Percentiles rank a stretch among this genome's conserved stretches.
Conservation (phyloP, 306 rosid genomes). For the Abrus precatorius region DNA sequence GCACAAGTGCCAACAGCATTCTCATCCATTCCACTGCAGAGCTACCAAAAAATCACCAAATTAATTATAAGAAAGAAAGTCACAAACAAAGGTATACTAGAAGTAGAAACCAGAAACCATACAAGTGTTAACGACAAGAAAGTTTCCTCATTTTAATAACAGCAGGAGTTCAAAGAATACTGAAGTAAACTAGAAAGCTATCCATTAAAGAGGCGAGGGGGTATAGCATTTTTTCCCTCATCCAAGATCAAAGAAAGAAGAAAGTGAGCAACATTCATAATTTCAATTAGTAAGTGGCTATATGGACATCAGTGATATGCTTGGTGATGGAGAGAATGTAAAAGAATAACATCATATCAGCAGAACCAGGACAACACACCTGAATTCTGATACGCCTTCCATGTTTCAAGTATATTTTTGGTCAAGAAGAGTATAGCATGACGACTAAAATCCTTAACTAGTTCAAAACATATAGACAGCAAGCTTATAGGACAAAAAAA, state of each 20-base stretch:
- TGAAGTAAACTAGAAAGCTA: conserved; percentile 22
- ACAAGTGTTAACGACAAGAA: conserved; percentile 12
- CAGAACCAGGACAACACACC: neutral
- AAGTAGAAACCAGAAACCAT: neutral
- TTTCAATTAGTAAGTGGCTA: conserved; percentile 6
- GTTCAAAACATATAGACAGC: conserved; percentile 16
- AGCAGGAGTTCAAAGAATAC: neutral
- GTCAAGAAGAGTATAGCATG: neutral
- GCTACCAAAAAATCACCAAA: conserved; percentile 61
- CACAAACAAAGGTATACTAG: neutral
- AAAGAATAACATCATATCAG: conserved; percentile 6
- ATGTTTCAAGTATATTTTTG: neutral
- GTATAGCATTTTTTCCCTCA: neutral
- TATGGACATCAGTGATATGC: neutral
- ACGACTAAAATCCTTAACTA: conserved; percentile 32
- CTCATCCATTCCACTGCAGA: conserved; percentile 99
- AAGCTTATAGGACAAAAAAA: conserved; percentile 6
- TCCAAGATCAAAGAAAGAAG: conserved; percentile 23
- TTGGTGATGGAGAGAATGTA: neutral
- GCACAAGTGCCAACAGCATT: conserved; percentile 97
- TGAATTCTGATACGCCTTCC: conserved; percentile 17
- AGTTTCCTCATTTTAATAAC: neutral
- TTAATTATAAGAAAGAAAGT: conserved; percentile 39
- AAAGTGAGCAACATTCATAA: neutral
- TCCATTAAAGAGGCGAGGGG: neutral